phyloP scores from a whole-genome alignment of 768 basidiomycete species.

The Peribolospora kevripleyi region DNA sequence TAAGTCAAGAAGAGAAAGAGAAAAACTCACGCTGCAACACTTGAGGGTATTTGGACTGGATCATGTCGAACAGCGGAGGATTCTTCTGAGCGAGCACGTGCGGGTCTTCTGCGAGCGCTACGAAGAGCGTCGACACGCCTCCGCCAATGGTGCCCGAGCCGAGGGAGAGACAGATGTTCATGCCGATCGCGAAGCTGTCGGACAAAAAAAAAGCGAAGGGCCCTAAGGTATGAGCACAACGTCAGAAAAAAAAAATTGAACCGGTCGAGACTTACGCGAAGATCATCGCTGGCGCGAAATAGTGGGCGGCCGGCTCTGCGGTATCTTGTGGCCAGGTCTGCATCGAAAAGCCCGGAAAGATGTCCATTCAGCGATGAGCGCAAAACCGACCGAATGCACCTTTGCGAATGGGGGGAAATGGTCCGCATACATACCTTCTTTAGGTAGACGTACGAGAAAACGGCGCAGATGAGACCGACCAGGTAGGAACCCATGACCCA shows the following conservation, averaged over 20 bases:
- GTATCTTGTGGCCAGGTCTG: too few relatives aligned
- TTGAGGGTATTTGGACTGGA: conserved; percentile 9
- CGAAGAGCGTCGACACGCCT: conserved; percentile 7
- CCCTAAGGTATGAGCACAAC: too few relatives aligned
- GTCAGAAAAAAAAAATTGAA: not conserved
- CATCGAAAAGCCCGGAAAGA: too few relatives aligned
- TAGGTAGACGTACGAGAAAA: conserved; percentile 10
- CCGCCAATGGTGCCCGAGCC: conserved; percentile 4
- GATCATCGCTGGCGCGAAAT: not conserved
- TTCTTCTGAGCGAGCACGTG: conserved; percentile 11
- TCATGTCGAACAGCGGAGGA: conserved; percentile 12
- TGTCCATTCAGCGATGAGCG: too few relatives aligned
- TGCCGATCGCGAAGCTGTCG: conserved; percentile 11
- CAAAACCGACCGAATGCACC: too few relatives aligned
- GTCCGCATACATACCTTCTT: too few relatives aligned
- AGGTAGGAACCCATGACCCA: too few relatives aligned
- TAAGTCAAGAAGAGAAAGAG: too few relatives aligned
- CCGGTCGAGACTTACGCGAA: not conserved
- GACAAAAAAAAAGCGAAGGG: not conserved
- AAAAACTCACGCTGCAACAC: not conserved
- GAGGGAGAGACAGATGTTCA: conserved; percentile 13
- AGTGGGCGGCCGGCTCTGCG: too few relatives aligned
- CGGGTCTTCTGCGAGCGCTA: conserved; percentile 9
- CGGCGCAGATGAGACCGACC: conserved; percentile 5
- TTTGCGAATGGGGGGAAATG: too few relatives aligned